A percentile compares a stretch with the other conserved stretches of the same genome.
These are phyloP conservation scores for Metschnikowia anglica DNA, from an alignment of 805 yeast genomes.

Conservation along the genomic window DNA sequence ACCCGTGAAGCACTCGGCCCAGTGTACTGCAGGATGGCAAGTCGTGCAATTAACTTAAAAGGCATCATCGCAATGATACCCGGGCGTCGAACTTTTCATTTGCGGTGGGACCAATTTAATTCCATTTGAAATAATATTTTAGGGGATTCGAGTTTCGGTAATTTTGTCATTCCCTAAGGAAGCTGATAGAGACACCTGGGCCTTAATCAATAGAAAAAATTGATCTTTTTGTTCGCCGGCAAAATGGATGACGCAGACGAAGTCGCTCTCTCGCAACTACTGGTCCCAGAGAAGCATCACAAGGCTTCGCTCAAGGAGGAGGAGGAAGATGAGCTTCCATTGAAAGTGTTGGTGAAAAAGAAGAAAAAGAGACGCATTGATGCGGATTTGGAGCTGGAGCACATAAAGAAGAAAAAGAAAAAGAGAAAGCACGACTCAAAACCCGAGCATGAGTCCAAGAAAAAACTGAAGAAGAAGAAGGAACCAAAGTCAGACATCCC, in stretches of 20 bases:
- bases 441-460: constrained; percentile 3
- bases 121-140: neutral
- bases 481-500: neutral
- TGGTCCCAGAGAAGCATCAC: constrained; percentile 1
- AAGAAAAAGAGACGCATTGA: constrained; percentile 2
- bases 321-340: constrained; percentile 6
- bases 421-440: constrained; percentile 3
- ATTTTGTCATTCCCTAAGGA: neutral
- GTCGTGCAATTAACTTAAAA: constrained; percentile 13
- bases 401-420: constrained; percentile 2
- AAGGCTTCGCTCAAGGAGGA: neutral
- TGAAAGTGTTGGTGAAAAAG: constrained; percentile 6
- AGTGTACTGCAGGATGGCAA: neutral
- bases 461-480: constrained; percentile 4
- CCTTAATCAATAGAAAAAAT: neutral
- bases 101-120: neutral
- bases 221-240: neutral
- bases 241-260: constrained; percentile 33
- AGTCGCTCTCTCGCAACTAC: constrained; percentile 18
- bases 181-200: neutral
- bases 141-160: neutral
- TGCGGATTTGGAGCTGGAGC: neutral
- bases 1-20: no score
- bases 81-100: neutral
- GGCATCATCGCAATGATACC: constrained; percentile 2